Percentiles rank a stretch among this genome's conserved stretches.
Conservation (phyloP, 306 rosid species). For the Acacia crassicarpa region DNA sequence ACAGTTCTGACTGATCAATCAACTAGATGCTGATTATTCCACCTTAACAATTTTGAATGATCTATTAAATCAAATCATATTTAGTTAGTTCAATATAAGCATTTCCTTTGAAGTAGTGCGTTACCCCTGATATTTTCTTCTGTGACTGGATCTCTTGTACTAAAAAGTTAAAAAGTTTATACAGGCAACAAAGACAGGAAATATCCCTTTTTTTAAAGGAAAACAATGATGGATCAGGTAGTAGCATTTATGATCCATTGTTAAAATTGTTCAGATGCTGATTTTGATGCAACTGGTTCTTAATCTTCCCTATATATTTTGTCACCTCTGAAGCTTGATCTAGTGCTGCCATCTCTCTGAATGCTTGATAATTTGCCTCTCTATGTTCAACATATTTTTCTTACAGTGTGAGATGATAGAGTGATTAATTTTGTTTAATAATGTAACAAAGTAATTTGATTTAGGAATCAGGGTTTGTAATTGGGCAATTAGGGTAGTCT, state of each 20-base stretch:
- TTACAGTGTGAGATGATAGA: neutral
- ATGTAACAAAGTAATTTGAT: neutral
- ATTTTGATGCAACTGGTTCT: conserved; percentile 12
- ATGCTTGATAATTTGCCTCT: conserved; percentile 9
- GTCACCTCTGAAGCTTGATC: conserved; percentile 23
- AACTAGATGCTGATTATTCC: neutral
- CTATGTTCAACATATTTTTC: neutral
- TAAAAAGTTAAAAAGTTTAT: neutral
- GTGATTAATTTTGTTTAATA: neutral
- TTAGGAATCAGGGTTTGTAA: neutral
- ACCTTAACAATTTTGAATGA: neutral
- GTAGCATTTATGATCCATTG: neutral
- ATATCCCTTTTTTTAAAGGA: neutral
- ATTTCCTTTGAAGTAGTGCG: neutral
- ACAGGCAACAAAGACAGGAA: neutral
- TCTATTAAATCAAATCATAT: neutral
- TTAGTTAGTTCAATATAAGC: neutral
- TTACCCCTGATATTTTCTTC: neutral
- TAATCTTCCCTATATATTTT: conserved; percentile 11
- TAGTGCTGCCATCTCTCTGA: conserved; percentile 31
- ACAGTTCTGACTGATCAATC: neutral
- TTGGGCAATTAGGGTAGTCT: no score
- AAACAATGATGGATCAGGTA: neutral
- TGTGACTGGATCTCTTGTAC: neutral
- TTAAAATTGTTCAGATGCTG: conserved; percentile 12